A percentile compares a stretch with the other conserved stretches of the same genome.
Evolutionary conservation across 202 grass and related monocot species (phyloP).

Genomic region (Sporobolus alterniflorus): DNA sequence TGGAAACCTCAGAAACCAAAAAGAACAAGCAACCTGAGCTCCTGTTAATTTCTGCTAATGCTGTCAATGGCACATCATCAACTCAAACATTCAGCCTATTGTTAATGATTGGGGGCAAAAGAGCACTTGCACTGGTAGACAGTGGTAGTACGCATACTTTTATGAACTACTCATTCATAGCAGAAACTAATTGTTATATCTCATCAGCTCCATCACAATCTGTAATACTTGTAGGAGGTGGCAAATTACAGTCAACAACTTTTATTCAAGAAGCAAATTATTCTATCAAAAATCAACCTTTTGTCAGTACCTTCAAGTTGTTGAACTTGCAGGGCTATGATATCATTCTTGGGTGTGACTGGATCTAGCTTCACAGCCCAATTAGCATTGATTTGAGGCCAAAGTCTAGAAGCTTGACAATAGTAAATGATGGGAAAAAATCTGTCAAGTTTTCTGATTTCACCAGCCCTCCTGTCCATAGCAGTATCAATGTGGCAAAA

Average conservation of each 20-base stretch:
- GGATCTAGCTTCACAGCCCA: too few relatives aligned
- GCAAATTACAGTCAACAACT: rapidly evolving
- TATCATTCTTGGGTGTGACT: not conserved
- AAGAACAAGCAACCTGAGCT: too few relatives aligned
- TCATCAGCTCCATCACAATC: not conserved
- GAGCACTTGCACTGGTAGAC: not conserved
- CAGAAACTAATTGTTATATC: not conserved
- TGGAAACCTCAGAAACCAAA: too few relatives aligned
- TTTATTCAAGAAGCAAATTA: rapidly evolving
- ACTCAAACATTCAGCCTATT: too few relatives aligned
- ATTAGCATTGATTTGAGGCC: too few relatives aligned
- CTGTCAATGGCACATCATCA: too few relatives aligned
- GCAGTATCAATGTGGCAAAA: too few relatives aligned
- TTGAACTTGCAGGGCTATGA: not conserved
- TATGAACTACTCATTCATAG: not conserved
- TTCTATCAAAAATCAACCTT: not conserved
- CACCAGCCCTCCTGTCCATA: too few relatives aligned
- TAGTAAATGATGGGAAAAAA: too few relatives aligned
- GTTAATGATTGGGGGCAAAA: not conserved
- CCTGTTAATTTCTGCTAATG: too few relatives aligned
- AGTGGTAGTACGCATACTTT: not conserved
- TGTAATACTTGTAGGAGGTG: not conserved
- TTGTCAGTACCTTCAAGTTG: not conserved
- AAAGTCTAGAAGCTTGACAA: too few relatives aligned
- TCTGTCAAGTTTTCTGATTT: too few relatives aligned